Conservation (phyloP, 371 early-diverging fungal genomes). For the Cokeromyces recurvatus region DNA sequence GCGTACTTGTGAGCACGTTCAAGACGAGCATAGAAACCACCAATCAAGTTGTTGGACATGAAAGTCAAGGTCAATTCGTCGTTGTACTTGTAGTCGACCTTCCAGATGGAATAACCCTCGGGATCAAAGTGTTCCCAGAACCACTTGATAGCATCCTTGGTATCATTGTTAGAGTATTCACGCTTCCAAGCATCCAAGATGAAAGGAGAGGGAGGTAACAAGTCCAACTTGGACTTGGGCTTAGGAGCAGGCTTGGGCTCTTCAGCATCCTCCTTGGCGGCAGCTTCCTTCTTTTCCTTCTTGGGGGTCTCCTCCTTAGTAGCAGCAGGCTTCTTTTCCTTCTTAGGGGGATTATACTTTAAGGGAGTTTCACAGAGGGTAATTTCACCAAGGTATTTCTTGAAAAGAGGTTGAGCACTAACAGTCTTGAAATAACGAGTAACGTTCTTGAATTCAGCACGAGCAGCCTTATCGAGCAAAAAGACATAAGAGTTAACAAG, state of each 20-base stretch:
- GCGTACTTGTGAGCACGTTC: slow-evolving; percentile 94
- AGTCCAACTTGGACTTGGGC: slow-evolving; percentile 89
- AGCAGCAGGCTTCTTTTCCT: slow-evolving; percentile 60
- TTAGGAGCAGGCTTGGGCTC: slow-evolving; percentile 73
- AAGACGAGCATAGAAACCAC: slow-evolving; percentile 92
- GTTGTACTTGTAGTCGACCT: slow-evolving; percentile 92
- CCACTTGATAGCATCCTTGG: slow-evolving; percentile 86
- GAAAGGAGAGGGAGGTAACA: slow-evolving; percentile 80
- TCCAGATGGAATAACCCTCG: slow-evolving; percentile 85
- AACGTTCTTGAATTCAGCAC: slow-evolving; percentile 77
- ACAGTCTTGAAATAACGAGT: slow-evolving; percentile 84
- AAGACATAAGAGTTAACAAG: slow-evolving; percentile 45
- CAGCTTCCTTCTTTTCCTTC: slow-evolving; percentile 62
- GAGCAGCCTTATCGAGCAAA: slow-evolving; percentile 57
- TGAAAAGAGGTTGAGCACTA: slow-evolving; percentile 72
- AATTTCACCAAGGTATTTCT: slow-evolving; percentile 68
- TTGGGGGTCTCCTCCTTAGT: slow-evolving; percentile 49
- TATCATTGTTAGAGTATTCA: slow-evolving; percentile 94
- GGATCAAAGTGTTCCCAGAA: slow-evolving; percentile 91
- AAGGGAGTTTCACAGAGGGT: slow-evolving; percentile 30
- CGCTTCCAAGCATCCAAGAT: slow-evolving; percentile 93
- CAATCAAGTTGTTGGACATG: slow-evolving; percentile 91
- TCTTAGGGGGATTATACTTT: slow-evolving; percentile 36
- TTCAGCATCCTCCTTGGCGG: slow-evolving; percentile 55
- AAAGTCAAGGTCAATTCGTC: slow-evolving; percentile 78